A percentile compares a stretch with the other conserved stretches of the same genome.
Conservation (phyloP, 192 early-diverging fungal genomes). For the Coemansia aciculifera region DNA sequence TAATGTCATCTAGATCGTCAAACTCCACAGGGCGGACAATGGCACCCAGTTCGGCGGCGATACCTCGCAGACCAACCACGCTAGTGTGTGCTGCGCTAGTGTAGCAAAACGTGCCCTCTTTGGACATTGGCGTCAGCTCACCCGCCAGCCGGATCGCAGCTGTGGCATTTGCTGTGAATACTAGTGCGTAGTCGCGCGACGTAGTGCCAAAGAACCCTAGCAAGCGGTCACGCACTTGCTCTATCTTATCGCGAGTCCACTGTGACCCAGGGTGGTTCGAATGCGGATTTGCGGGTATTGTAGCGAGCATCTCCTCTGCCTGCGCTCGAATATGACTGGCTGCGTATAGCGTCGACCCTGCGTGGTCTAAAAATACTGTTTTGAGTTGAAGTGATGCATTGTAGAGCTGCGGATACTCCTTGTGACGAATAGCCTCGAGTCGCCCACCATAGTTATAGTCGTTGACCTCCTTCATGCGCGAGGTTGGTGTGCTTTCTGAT, state of each 20-base stretch:
- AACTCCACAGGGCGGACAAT: conserved; percentile 27
- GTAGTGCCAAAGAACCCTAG: conserved; percentile 61
- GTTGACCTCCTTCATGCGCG: conserved; percentile 6
- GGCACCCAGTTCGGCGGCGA: conserved; percentile 46
- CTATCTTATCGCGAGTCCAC: conserved; percentile 55
- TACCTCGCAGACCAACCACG: conserved; percentile 68
- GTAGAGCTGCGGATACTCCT: conserved; percentile 61
- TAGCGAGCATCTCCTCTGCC: conserved; percentile 46
- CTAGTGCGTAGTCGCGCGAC: conserved; percentile 61
- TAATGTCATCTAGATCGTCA: conserved; percentile 20
- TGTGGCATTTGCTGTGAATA: conserved; percentile 81
- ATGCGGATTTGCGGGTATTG: conserved; percentile 68
- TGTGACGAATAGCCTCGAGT: conserved; percentile 53
- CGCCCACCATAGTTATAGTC: conserved; percentile 45
- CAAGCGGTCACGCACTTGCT: conserved; percentile 58
- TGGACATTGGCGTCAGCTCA: conserved; percentile 65
- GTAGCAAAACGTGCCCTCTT: conserved; percentile 56
- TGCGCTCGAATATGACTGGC: conserved; percentile 48
- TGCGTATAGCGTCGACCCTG: conserved; percentile 61
- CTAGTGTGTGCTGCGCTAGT: conserved; percentile 74
- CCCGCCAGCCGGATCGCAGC: conserved; percentile 73
- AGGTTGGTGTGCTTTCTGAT: neutral
- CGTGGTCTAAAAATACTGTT: conserved; percentile 64
- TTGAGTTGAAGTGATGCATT: conserved; percentile 34
- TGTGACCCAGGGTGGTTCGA: conserved; percentile 60